Percentiles rank a stretch among this genome's conserved stretches.
phyloP scores from a whole-genome alignment of 2,329 filamentous ascomycete species.

The Aspergillus latus region DNA sequence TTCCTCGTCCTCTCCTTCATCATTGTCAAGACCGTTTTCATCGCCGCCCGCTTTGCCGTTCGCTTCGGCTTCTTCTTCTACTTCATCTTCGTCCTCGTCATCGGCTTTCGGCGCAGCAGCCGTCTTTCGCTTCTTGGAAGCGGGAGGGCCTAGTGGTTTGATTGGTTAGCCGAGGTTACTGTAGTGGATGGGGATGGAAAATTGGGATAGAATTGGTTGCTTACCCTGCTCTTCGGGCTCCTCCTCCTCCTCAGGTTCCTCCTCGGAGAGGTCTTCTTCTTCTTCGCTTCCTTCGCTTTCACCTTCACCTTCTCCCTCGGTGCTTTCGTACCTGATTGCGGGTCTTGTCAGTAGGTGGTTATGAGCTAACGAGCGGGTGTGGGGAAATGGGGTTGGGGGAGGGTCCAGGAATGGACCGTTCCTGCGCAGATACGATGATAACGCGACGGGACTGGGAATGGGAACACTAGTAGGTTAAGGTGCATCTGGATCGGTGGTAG shows the following conservation, averaged over 20 bases:
- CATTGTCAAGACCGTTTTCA: constrained; percentile 19
- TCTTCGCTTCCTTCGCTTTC: constrained; percentile 24
- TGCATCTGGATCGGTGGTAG: background rate
- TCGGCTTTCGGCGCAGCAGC: constrained; percentile 22
- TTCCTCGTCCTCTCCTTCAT: constrained; percentile 18
- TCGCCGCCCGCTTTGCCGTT: constrained; percentile 20
- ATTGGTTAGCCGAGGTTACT: background rate
- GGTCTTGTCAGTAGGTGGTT: background rate
- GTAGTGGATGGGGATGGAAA: background rate
- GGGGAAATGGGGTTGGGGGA: background rate
- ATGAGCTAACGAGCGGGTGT: background rate
- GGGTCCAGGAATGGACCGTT: background rate
- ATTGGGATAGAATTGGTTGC: background rate
- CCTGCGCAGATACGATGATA: background rate
- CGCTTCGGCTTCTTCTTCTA: constrained; percentile 17
- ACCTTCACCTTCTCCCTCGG: constrained; percentile 25
- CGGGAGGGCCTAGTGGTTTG: constrained; percentile 23
- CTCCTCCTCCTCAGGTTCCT: constrained; percentile 31
- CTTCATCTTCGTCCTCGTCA: constrained; percentile 12
- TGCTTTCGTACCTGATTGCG: constrained; percentile 36
- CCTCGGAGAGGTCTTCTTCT: constrained; percentile 31
- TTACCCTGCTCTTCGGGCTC: constrained; percentile 25
- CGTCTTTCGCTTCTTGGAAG: constrained; percentile 36
- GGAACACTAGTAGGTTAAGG: background rate
- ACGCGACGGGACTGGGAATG: constrained; percentile 1